These are phyloP conservation scores for Xylariaceae sp. DNA, from an alignment of 2,329 filamentous ascomycete species.

Conservation along the genomic window DNA sequence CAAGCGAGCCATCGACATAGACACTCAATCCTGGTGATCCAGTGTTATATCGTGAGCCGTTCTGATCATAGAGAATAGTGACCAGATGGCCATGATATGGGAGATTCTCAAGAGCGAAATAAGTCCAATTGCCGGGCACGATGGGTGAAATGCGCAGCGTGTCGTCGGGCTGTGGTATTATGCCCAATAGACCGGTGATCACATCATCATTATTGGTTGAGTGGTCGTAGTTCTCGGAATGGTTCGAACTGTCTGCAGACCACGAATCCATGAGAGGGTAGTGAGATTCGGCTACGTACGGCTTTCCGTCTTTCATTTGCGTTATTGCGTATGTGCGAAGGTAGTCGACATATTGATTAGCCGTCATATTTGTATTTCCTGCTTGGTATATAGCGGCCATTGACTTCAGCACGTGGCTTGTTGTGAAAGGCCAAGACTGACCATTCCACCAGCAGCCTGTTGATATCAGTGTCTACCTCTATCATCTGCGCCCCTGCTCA, in stretches of 20 bases:
- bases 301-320: conserved; percentile 38
- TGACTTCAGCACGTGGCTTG: conserved; percentile 37
- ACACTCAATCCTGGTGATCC: conserved; percentile 33
- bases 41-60: conserved; percentile 34
- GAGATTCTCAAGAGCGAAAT: conserved; percentile 41
- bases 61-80: conserved; percentile 37
- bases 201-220: conserved; percentile 43
- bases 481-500: neutral
- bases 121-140: conserved; percentile 33
- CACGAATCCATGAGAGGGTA: conserved; percentile 35
- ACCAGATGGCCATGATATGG: conserved; percentile 40
- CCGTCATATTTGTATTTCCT: conserved; percentile 31
- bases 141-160: conserved; percentile 37
- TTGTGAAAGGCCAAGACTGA: conserved; percentile 43
- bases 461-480: conserved; percentile 8
- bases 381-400: conserved; percentile 35
- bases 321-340: conserved; percentile 37
- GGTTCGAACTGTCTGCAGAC: conserved; percentile 34
- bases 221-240: conserved; percentile 41
- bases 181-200: conserved; percentile 40
- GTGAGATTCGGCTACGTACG: conserved; percentile 43
- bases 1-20: conserved; percentile 33
- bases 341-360: conserved; percentile 35
- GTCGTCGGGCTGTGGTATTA: conserved; percentile 37
- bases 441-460: conserved; percentile 42